Evolutionary conservation across 2,329 filamentous ascomycete genomes (phyloP).

Genomic region (Diaporthe australafricana): DNA sequence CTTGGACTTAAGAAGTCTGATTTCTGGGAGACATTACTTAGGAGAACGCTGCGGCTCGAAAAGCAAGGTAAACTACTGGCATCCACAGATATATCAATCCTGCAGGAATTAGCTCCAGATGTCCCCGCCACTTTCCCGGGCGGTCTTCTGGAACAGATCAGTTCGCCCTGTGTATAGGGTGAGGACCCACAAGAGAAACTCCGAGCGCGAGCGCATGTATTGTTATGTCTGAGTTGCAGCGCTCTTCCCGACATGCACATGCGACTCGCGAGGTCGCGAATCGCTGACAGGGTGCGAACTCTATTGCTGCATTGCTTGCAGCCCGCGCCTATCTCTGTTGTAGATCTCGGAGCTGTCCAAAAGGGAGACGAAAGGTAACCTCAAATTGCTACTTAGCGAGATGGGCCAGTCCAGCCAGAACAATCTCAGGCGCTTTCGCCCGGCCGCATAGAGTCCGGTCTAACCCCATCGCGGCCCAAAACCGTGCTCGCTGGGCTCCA

Average conservation of each 20-base stretch:
- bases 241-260: constrained; percentile 2
- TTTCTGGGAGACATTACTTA: neutral
- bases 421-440: neutral
- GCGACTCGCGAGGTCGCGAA: constrained; percentile 26
- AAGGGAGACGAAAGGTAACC: neutral
- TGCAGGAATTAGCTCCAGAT: neutral
- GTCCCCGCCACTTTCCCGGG: neutral
- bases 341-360: neutral
- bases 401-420: neutral
- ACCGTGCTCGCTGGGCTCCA: neutral
- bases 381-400: too few relatives aligned
- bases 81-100: constrained; percentile 2
- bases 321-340: neutral
- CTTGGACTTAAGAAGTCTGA: neutral
- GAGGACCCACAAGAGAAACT: constrained; percentile 24
- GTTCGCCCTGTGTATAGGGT: neutral
- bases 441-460: too few relatives aligned
- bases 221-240: constrained; percentile 6
- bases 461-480: too few relatives aligned
- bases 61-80: neutral
- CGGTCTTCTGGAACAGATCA: constrained; percentile 4
- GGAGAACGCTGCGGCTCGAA: neutral
- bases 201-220: neutral
- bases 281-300: constrained; percentile 25
- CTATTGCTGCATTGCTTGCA: neutral